A percentile compares a stretch with the other conserved stretches of the same genome.
These are phyloP conservation scores for Moricandia arvensis DNA, from an alignment of 345 rosid species.

Conservation along the genomic window DNA sequence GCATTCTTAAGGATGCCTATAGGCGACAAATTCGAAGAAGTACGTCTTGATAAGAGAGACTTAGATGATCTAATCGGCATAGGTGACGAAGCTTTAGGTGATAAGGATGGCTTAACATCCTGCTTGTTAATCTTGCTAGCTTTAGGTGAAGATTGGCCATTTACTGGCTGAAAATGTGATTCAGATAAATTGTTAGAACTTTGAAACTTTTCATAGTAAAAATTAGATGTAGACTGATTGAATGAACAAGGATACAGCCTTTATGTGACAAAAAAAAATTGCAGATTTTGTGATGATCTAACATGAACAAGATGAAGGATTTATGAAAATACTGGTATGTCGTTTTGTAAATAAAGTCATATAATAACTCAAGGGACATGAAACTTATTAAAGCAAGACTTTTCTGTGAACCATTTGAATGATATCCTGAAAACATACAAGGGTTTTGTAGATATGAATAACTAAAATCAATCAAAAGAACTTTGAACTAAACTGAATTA, in stretches of 20 bases:
- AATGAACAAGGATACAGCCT: neutral
- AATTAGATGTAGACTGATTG: neutral
- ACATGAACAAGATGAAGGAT: neutral
- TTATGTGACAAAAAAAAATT: neutral
- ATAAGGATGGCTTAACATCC: slow-evolving; percentile 23
- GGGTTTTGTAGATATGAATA: neutral
- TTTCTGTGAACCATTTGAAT: neutral
- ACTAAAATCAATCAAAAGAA: slow-evolving; percentile 16
- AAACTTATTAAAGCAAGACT: neutral
- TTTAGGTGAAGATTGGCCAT: slow-evolving; percentile 32
- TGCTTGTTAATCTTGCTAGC: slow-evolving; percentile 39
- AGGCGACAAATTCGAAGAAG: slow-evolving; percentile 18
- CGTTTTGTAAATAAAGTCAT: neutral
- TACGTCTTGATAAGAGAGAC: slow-evolving; percentile 36
- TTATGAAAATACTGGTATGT: neutral
- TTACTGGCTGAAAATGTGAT: slow-evolving; percentile 35
- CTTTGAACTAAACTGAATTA: neutral
- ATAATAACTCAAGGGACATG: neutral
- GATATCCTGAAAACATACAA: neutral
- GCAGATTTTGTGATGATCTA: neutral
- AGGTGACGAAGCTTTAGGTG: slow-evolving; percentile 30
- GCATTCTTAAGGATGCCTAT: slow-evolving; percentile 20
- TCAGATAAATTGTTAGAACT: neutral
- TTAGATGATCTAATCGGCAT: slow-evolving; percentile 31
- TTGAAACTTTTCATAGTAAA: neutral